Evolutionary conservation across 208 protist genomes (phyloP).

Genomic region (Phytomonas francai): DNA sequence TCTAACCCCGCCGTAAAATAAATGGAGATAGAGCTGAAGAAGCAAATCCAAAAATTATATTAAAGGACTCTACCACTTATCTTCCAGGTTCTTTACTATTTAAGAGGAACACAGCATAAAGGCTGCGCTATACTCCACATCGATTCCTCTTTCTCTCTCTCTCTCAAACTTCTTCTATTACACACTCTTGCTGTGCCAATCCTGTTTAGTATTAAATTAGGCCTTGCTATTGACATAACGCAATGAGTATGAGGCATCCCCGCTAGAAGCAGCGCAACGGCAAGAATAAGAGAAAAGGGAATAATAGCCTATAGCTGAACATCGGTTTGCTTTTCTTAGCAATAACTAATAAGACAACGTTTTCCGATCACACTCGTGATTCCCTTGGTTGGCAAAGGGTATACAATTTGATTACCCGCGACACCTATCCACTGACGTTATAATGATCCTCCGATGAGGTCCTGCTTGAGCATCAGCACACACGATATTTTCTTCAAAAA

Average conservation of each 20-base stretch:
- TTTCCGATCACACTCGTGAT: neutral
- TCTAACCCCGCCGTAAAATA: neutral
- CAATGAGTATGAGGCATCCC: neutral
- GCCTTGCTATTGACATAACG: neutral
- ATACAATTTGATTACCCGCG: neutral
- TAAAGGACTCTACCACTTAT: neutral
- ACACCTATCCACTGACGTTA: neutral
- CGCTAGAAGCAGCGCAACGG: neutral
- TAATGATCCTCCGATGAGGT: neutral
- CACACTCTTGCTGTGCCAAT: neutral
- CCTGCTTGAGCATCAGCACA: neutral
- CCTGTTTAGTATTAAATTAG: neutral
- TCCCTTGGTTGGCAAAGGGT: neutral
- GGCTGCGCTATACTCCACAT: neutral
- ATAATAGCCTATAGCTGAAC: neutral
- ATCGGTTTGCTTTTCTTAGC: neutral
- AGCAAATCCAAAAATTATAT: neutral
- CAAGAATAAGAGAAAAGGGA: neutral
- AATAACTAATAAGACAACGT: neutral
- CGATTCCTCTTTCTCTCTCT: neutral
- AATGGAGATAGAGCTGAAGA: neutral
- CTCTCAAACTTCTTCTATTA: too few species aligned
- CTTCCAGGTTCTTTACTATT: neutral
- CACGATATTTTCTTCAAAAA: neutral
- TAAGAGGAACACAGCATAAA: neutral